Evolutionary conservation across 306 rosid species (phyloP).

Genomic region (Calophaca sinica): DNA sequence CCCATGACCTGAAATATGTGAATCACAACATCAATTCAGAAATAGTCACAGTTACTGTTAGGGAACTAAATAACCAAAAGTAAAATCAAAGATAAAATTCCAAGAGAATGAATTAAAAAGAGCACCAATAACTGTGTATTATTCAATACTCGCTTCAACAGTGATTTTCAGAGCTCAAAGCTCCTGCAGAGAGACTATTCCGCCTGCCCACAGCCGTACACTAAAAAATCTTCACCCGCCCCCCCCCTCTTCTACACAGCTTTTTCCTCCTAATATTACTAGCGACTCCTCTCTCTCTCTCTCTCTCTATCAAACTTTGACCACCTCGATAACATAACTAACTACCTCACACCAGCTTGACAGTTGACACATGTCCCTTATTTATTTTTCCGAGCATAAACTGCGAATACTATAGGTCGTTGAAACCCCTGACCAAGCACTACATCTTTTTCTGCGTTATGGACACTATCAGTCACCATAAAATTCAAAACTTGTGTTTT

Average conservation of each 20-base stretch:
- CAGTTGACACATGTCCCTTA: background rate
- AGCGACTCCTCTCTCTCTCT: background rate
- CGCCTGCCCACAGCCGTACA: background rate
- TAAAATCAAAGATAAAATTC: too few species aligned
- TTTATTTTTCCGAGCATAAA: background rate
- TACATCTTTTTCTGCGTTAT: slow-evolving; percentile 9
- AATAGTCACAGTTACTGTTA: too few species aligned
- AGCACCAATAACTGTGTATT: background rate
- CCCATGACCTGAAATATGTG: too few species aligned
- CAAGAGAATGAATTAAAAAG: too few species aligned
- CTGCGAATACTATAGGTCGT: background rate
- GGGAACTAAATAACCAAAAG: too few species aligned
- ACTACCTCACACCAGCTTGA: background rate
- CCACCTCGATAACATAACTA: slow-evolving; percentile 9
- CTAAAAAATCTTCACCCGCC: background rate
- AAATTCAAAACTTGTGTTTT: slow-evolving; percentile 6
- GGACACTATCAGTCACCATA: background rate
- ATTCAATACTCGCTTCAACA: slow-evolving; percentile 8
- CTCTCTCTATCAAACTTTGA: slow-evolving; percentile 1
- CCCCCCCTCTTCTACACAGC: too few species aligned
- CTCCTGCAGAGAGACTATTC: background rate
- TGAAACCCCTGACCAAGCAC: background rate
- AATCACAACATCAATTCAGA: too few species aligned
- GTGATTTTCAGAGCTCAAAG: slow-evolving; percentile 11
- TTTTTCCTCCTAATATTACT: background rate